Base-by-base conservation (phyloP, 768 basidiomycete species). In the Boletus edulis region DNA sequence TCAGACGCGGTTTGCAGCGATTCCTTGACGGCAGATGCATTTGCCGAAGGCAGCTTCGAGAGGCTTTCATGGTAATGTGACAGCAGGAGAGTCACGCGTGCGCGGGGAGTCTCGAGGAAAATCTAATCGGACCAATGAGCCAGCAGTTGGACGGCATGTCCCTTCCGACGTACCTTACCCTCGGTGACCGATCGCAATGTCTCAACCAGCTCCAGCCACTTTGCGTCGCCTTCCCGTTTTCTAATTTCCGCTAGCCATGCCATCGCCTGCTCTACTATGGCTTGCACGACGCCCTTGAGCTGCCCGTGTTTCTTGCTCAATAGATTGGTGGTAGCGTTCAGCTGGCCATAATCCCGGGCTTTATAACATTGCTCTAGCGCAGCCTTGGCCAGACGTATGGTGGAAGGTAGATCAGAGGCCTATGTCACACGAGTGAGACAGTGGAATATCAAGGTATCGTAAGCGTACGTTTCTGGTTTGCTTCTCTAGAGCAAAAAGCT, bases 241-340 rank as follows among this genome's bases (percentile, higher is more conserved):
- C 85, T 86, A 54, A 95, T 79, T 48, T 87, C 85, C 13, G 87
- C 84, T 45, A 98, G 73, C 87, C 91, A 98, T 4, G 74, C 75
- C 75, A 95, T 89, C 4, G 83, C 80, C 56, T 83, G 82, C 65
- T 98, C 95, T 11, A 98, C 94, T 67, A 99, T 88, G n/a, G 85
- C 81, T 65, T 94, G 91, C 13, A 95, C 84, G 2, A 86, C 89
- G 47, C 81, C 89, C 69, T 98, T 95, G 60, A 98, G 78, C 67
- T 99, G 97, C 0, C 97, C 96, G 71, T 98, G 97, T 66, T 98
- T 98, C 81, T 97, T 98, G 73, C 87, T 88, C 61, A 97, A 73
- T 17, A 82, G 46, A 34, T 76, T 79, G 55, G 92, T 78, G 57
- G 80, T 85, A 10, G 80, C 76, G 67, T 94, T 94, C 54, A 95